These are phyloP conservation scores for Jamesozyma piceae DNA, from an alignment of 805 yeast species.

Conservation along the genomic window DNA sequence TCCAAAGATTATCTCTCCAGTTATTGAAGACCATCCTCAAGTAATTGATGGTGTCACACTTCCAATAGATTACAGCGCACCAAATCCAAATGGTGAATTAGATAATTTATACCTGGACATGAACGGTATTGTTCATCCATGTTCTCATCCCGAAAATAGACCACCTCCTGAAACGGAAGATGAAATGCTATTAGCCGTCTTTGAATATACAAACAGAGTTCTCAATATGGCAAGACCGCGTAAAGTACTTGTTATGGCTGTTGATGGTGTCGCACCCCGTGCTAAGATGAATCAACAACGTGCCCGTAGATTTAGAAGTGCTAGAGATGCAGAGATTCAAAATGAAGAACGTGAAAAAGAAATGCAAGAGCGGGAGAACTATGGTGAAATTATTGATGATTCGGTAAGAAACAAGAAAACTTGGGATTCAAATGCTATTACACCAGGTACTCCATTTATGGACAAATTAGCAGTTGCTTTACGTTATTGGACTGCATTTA, in stretches of 20 bases:
- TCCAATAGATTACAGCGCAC: conserved; percentile 59
- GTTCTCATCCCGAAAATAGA: conserved; percentile 94
- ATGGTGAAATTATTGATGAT: conserved; percentile 64
- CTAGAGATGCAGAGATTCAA: conserved; percentile 78
- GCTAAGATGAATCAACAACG: conserved; percentile 98
- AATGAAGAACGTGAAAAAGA: conserved; percentile 56
- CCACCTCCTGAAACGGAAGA: conserved; percentile 96
- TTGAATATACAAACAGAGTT: conserved; percentile 86
- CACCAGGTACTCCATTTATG: conserved; percentile 99
- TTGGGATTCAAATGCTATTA: conserved; percentile 94
- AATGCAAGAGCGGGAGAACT: conserved; percentile 23
- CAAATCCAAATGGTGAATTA: conserved; percentile 92
- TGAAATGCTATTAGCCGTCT: conserved; percentile 91
- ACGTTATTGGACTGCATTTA: conserved; percentile 87
- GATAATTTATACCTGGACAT: conserved; percentile 91
- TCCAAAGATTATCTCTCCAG: conserved; percentile 90
- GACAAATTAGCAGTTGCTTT: conserved; percentile 73
- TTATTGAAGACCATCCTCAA: conserved; percentile 59
- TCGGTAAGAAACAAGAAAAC: conserved; percentile 62
- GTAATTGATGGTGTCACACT: conserved; percentile 50
- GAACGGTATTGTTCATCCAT: conserved; percentile 99
- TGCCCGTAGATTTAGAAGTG: conserved; percentile 85
- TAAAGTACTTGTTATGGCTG: conserved; percentile 86
- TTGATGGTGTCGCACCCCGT: conserved; percentile 98
- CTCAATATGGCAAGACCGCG: conserved; percentile 91